phyloP scores from a whole-genome alignment of 2,329 filamentous ascomycete species.

The Beauveria sp. region DNA sequence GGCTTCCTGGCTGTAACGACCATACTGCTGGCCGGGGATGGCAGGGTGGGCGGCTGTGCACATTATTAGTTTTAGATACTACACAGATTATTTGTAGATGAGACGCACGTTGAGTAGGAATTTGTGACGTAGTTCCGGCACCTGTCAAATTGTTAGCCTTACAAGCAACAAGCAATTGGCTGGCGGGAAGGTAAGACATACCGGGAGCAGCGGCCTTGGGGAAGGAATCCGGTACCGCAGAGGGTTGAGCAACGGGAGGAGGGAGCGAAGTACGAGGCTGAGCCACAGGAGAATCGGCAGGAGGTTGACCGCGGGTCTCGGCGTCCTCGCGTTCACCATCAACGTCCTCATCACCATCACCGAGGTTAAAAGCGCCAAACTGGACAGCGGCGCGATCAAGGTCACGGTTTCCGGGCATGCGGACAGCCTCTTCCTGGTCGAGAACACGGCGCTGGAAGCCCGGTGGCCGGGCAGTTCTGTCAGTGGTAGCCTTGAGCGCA shows the following conservation, averaged over 20 bases:
- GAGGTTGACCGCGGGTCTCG: slow-evolving; percentile 87
- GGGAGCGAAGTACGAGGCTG: slow-evolving; percentile 82
- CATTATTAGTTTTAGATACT: background rate
- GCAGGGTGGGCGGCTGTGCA: slow-evolving; percentile 36
- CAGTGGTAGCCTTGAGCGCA: slow-evolving; percentile 67
- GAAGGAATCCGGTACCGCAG: slow-evolving; percentile 48
- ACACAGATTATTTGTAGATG: background rate
- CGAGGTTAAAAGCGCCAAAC: slow-evolving; percentile 91
- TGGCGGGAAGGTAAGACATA: slow-evolving; percentile 19
- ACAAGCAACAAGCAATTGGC: no score
- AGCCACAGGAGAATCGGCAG: slow-evolving; percentile 82
- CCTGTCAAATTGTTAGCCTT: background rate
- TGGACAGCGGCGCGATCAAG: slow-evolving; percentile 90
- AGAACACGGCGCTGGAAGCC: slow-evolving; percentile 80
- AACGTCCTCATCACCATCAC: slow-evolving; percentile 76
- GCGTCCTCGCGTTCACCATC: slow-evolving; percentile 93
- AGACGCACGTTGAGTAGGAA: slow-evolving; percentile 20
- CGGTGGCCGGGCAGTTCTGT: slow-evolving; percentile 58
- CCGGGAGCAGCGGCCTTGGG: slow-evolving; percentile 46
- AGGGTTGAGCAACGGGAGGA: slow-evolving; percentile 59
- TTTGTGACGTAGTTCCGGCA: background rate
- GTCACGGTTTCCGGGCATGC: slow-evolving; percentile 95
- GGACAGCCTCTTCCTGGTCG: slow-evolving; percentile 94
- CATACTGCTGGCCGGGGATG: slow-evolving; percentile 56
- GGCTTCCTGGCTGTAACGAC: slow-evolving; percentile 61